These are phyloP conservation scores for Acmispon strigosus DNA, from an alignment of 306 rosid species.

Conservation along the genomic window DNA sequence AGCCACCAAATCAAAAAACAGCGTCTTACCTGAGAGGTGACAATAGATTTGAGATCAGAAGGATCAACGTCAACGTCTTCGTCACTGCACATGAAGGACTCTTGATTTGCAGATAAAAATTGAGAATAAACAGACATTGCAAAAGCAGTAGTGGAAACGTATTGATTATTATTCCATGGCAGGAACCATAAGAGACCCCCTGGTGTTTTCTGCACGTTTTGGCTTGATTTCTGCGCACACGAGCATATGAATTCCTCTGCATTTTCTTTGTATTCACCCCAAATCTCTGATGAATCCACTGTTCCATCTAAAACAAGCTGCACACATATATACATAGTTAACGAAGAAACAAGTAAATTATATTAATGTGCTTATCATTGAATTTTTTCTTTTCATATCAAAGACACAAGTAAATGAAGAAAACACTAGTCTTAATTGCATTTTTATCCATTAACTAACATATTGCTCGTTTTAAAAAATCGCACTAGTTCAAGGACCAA, in stretches of 20 bases:
- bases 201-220: constrained; percentile 30
- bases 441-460: too few species aligned
- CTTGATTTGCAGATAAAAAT: constrained; percentile 21
- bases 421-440: too few species aligned
- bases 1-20: too few species aligned
- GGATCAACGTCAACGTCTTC: constrained; percentile 30
- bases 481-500: too few species aligned
- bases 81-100: constrained; percentile 17
- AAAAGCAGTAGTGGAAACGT: constrained; percentile 45
- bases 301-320: constrained; percentile 50
- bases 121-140: constrained; percentile 33
- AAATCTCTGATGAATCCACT: constrained; percentile 18
- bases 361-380: too few species aligned
- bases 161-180: constrained; percentile 47
- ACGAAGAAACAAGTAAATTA: too few species aligned
- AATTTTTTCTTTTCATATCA: too few species aligned
- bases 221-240: constrained; percentile 36
- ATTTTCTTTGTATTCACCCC: constrained; percentile 38
- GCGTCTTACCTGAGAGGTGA: constrained; percentile 46
- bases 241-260: constrained; percentile 54
- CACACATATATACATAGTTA: background rate
- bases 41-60: constrained; percentile 27
- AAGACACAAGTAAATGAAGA: too few species aligned
- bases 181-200: constrained; percentile 50
- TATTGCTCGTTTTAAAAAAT: too few species aligned